Conservation (phyloP, 75 land plant species). For the Pseudotsuga menziesii region DNA sequence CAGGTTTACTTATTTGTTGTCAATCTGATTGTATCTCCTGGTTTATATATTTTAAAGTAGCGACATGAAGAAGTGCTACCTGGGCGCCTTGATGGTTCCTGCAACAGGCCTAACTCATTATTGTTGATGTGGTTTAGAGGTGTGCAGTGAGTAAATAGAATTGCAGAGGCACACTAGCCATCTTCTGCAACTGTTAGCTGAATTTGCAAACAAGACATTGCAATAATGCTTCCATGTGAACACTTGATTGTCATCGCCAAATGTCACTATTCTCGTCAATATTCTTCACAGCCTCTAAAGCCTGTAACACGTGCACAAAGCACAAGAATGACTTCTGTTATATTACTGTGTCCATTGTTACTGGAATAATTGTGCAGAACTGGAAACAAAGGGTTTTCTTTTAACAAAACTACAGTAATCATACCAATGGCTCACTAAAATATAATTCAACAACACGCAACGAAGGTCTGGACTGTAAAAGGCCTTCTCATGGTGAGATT, state of each 20-base stretch:
- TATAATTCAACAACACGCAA: neutral
- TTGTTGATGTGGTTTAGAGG: too few relatives aligned
- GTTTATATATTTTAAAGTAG: too few relatives aligned
- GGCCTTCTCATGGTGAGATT: neutral
- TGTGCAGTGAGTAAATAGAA: neutral
- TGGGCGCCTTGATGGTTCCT: too few relatives aligned
- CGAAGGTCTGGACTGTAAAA: neutral
- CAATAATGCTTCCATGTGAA: neutral
- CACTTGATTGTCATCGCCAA: neutral
- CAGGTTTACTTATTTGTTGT: too few relatives aligned
- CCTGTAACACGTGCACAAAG: neutral
- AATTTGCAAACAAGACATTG: neutral
- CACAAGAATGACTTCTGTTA: slow-evolving; percentile 1
- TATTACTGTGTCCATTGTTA: neutral
- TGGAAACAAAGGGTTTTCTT: neutral
- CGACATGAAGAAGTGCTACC: too few relatives aligned
- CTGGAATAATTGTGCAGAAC: neutral
- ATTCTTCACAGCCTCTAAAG: neutral
- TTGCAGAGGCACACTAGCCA: neutral
- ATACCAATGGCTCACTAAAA: neutral
- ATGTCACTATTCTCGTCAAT: neutral
- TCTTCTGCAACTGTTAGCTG: neutral
- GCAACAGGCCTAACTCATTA: too few relatives aligned
- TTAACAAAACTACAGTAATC: neutral
- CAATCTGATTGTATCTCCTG: too few relatives aligned